Conservation (phyloP, 2,329 filamentous ascomycete species). For the Aspergillus felis region DNA sequence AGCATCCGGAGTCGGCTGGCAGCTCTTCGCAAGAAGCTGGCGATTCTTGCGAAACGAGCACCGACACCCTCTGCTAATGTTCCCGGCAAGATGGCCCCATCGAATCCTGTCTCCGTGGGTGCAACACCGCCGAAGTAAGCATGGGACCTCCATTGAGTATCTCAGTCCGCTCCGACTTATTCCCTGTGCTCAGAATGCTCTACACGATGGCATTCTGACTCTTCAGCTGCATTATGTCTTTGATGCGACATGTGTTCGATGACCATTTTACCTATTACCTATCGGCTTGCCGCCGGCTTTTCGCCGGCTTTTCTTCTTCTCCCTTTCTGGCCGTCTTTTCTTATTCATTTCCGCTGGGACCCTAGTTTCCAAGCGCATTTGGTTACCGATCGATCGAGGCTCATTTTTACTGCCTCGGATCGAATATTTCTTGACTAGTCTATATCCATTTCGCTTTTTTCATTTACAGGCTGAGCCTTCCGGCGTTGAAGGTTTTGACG, state of each 20-base stretch:
- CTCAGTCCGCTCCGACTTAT: constrained; percentile 3
- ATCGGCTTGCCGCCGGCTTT: constrained; percentile 1
- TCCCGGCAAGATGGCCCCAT: constrained; percentile 25
- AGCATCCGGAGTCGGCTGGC: constrained; percentile 48
- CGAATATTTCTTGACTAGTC: not conserved
- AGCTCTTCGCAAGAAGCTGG: constrained; percentile 48
- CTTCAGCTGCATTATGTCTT: not conserved
- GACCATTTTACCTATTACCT: not conserved
- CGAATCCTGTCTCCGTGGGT: constrained; percentile 27
- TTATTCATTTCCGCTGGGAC: not conserved
- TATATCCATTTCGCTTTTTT: not conserved
- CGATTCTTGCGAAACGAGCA: constrained; percentile 44
- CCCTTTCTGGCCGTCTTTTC: constrained; percentile 5
- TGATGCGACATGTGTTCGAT: not conserved
- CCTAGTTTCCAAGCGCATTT: not conserved
- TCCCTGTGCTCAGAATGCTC: not conserved
- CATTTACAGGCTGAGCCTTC: not conserved
- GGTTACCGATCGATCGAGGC: not conserved
- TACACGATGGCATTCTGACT: constrained; percentile 2
- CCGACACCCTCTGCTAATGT: constrained; percentile 36
- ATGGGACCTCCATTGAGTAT: not conserved
- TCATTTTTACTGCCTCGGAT: not conserved
- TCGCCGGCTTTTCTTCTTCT: constrained; percentile 3
- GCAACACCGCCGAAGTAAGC: constrained; percentile 32
- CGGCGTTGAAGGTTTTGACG: constrained; percentile 12